phyloP scores from a whole-genome alignment of 2,329 filamentous ascomycete genomes.

The Colletotrichum chlorophyti region DNA sequence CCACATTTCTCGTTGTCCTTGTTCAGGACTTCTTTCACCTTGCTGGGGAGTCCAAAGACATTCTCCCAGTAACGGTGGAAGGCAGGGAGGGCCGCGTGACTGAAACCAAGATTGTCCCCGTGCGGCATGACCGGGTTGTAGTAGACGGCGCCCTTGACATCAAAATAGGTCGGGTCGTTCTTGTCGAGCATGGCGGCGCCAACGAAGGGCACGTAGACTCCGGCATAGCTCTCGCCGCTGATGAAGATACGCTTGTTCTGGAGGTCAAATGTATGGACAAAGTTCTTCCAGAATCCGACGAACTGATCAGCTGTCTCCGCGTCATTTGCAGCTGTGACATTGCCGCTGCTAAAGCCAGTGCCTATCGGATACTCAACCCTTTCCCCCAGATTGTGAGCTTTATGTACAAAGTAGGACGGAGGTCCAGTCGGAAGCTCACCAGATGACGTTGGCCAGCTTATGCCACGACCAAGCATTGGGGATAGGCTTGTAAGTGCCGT shows the following conservation, averaged over 20 bases:
- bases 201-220: conserved; percentile 96
- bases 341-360: conserved; percentile 93
- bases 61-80: conserved; percentile 67
- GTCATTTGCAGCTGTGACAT: conserved; percentile 85
- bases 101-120: conserved; percentile 7
- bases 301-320: conserved; percentile 90
- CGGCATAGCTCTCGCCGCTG: conserved; percentile 94
- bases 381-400: neutral
- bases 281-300: conserved; percentile 86
- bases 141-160: conserved; percentile 68
- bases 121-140: conserved; percentile 49
- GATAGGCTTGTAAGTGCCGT: conserved; percentile 71
- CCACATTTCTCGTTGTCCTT: conserved; percentile 64
- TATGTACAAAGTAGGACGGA: too few relatives aligned
- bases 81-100: conserved; percentile 55
- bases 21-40: conserved; percentile 59
- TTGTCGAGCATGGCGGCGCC: conserved; percentile 86
- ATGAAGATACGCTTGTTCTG: conserved; percentile 91
- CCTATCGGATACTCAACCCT: conserved; percentile 92
- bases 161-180: conserved; percentile 76
- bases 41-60: conserved; percentile 69
- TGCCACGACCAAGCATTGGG: conserved; percentile 95
- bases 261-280: conserved; percentile 83
- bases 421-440: conserved; percentile 48
- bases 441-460: conserved; percentile 95